Evolutionary conservation across 345 rosid species (phyloP).

Genomic region (Hibiscus mutabilis): DNA sequence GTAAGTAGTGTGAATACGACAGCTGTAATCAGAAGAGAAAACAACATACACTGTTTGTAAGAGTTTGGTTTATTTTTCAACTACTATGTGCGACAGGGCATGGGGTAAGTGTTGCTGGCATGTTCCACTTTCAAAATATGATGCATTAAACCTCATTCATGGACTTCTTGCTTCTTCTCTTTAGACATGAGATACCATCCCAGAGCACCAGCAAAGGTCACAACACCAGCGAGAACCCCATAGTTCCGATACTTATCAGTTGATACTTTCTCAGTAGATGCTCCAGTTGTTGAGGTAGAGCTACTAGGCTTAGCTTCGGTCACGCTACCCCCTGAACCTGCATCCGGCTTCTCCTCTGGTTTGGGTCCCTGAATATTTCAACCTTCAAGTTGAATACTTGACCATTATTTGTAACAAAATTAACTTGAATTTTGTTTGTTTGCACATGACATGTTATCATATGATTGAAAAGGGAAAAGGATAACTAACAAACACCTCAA

Average conservation of each 20-base stretch:
- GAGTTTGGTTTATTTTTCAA: not conserved
- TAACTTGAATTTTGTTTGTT: not conserved
- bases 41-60: not conserved
- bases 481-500: not conserved
- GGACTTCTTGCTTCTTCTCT: constrained; percentile 52
- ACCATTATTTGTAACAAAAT: not conserved
- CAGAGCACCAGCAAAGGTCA: constrained; percentile 52
- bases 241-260: constrained; percentile 69
- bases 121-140: not conserved
- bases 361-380: constrained; percentile 52
- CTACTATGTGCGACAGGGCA: too few relatives aligned
- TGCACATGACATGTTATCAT: not conserved
- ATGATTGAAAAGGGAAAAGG: not conserved
- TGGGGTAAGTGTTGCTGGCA: too few relatives aligned
- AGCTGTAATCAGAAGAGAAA: not conserved
- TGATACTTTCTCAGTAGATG: constrained; percentile 54
- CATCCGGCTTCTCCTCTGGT: constrained; percentile 48
- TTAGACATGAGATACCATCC: constrained; percentile 85
- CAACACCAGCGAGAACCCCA: constrained; percentile 66
- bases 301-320: constrained; percentile 37
- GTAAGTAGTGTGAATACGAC: not conserved
- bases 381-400: not conserved
- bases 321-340: constrained; percentile 31
- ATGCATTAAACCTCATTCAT: not conserved
- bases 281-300: constrained; percentile 38